phyloP scores from a whole-genome alignment of 305 asterid genomes.

The Rubia peregrina region DNA sequence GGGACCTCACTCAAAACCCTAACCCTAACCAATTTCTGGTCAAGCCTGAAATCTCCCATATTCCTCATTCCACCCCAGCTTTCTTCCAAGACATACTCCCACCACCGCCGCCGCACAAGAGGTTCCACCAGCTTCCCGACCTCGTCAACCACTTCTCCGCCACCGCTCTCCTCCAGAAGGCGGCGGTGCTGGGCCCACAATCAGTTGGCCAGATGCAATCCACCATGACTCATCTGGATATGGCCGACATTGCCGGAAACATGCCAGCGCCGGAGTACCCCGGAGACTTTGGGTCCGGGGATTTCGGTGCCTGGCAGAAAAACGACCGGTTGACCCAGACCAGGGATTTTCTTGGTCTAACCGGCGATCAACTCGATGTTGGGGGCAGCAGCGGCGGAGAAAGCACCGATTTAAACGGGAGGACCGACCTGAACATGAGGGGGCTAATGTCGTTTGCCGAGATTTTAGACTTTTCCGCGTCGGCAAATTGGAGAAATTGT shows the following conservation, averaged over 20 bases:
- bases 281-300: constrained; percentile 14
- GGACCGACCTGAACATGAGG: constrained; percentile 19
- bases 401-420: constrained; percentile 18
- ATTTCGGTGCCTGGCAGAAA: constrained; percentile 41
- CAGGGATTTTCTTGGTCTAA: constrained; percentile 70
- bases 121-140: constrained; percentile 20
- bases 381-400: constrained; percentile 2
- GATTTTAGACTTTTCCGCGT: constrained; percentile 37
- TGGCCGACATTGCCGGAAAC: constrained; percentile 18
- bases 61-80: constrained; percentile 33
- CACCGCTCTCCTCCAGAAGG: constrained; percentile 75
- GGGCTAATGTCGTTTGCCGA: constrained; percentile 38
- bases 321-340: constrained; percentile 39
- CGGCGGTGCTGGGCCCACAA: constrained; percentile 27
- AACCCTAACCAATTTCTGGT: constrained; percentile 32
- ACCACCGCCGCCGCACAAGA: constrained; percentile 13
- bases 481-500: constrained; percentile 33
- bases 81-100: constrained; percentile 28
- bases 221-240: constrained; percentile 59
- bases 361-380: constrained; percentile 35
- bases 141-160: constrained; percentile 48
- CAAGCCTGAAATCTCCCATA: constrained; percentile 47
- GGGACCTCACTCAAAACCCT: constrained; percentile 47
- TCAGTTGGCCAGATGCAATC: constrained; percentile 41
- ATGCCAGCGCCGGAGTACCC: constrained; percentile 20